Conservation (phyloP, 2,329 filamentous ascomycete species). For the Tetracladium maxilliforme region DNA sequence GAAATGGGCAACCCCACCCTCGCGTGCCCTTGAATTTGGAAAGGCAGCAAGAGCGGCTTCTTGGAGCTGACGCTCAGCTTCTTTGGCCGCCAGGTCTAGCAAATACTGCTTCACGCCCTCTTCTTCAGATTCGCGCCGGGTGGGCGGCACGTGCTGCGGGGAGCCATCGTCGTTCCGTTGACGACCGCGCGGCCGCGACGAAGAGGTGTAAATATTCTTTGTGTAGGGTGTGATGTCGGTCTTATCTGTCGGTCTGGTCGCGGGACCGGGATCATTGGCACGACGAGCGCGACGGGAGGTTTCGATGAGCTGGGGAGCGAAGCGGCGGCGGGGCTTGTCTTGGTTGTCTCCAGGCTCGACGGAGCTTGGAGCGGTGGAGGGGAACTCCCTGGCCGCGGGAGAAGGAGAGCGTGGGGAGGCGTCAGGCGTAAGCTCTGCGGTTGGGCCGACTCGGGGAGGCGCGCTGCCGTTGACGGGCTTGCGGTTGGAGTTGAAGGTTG, state of each 20-base stretch:
- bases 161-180: slow-evolving; percentile 43
- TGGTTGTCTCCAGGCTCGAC: slow-evolving; percentile 12
- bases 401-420: slow-evolving; percentile 33
- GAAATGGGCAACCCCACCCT: slow-evolving; percentile 59
- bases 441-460: slow-evolving; percentile 27
- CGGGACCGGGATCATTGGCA: slow-evolving; percentile 46
- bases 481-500: slow-evolving; percentile 46
- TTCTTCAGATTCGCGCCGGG: slow-evolving; percentile 14
- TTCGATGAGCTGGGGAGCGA: slow-evolving; percentile 70
- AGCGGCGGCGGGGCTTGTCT: slow-evolving; percentile 29
- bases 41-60: slow-evolving; percentile 70
- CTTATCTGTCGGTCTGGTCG: slow-evolving; percentile 50
- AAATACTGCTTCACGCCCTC: slow-evolving; percentile 36
- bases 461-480: slow-evolving; percentile 15
- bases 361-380: slow-evolving; percentile 13
- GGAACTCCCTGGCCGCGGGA: slow-evolving; percentile 17
- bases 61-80: slow-evolving; percentile 66
- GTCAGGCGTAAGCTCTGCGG: slow-evolving; percentile 41
- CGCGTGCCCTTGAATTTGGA: slow-evolving; percentile 53
- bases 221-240: slow-evolving; percentile 51
- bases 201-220: slow-evolving; percentile 8
- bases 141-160: slow-evolving; percentile 25
- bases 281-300: slow-evolving; percentile 60
- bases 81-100: slow-evolving; percentile 63
- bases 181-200: neutral